A percentile compares a stretch with the other conserved stretches of the same genome.
Evolutionary conservation across 805 yeast species (phyloP).

Genomic region (Starmerella etchellsii): DNA sequence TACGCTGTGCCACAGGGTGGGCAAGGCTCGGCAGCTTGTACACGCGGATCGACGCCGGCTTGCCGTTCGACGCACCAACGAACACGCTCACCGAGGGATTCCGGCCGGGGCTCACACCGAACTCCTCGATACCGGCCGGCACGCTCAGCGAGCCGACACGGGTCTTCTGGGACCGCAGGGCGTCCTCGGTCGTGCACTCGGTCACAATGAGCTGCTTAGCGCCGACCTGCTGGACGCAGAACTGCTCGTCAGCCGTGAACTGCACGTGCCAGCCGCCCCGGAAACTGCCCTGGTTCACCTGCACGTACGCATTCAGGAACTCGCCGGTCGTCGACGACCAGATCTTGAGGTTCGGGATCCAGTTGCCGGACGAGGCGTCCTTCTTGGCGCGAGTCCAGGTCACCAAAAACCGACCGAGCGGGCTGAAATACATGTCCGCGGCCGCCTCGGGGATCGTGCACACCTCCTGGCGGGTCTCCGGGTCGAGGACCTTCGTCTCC

Average conservation of each 20-base stretch:
- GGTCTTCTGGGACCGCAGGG: slow-evolving; percentile 25
- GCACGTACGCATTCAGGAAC: slow-evolving; percentile 49
- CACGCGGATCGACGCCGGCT: slow-evolving; percentile 78
- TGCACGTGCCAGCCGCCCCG: slow-evolving; percentile 70
- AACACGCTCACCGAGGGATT: slow-evolving; percentile 85
- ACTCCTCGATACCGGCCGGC: slow-evolving; percentile 42
- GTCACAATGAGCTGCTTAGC: slow-evolving; percentile 49
- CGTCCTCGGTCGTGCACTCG: slow-evolving; percentile 43
- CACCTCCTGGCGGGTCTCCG: slow-evolving; percentile 38
- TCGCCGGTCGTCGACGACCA: slow-evolving; percentile 44
- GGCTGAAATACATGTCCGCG: slow-evolving; percentile 79
- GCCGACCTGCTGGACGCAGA: slow-evolving; percentile 46
- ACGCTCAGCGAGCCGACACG: slow-evolving; percentile 47
- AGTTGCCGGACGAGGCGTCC: slow-evolving; percentile 57
- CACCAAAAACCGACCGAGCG: slow-evolving; percentile 65
- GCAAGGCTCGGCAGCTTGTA: slow-evolving; percentile 64
- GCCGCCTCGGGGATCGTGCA: slow-evolving; percentile 46
- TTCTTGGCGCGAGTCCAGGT: slow-evolving; percentile 84
- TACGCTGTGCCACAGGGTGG: slow-evolving; percentile 72
- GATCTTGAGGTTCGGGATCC: slow-evolving; percentile 66
- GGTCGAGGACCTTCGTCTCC: slow-evolving; percentile 42
- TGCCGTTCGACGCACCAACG: slow-evolving; percentile 72
- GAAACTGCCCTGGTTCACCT: slow-evolving; percentile 53
- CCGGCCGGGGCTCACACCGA: slow-evolving; percentile 71
- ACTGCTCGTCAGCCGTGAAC: slow-evolving; percentile 67